Base-by-base conservation (phyloP, 2,329 filamentous ascomycete genomes). In the Ceratocystiopsis brevicomis region DNA sequence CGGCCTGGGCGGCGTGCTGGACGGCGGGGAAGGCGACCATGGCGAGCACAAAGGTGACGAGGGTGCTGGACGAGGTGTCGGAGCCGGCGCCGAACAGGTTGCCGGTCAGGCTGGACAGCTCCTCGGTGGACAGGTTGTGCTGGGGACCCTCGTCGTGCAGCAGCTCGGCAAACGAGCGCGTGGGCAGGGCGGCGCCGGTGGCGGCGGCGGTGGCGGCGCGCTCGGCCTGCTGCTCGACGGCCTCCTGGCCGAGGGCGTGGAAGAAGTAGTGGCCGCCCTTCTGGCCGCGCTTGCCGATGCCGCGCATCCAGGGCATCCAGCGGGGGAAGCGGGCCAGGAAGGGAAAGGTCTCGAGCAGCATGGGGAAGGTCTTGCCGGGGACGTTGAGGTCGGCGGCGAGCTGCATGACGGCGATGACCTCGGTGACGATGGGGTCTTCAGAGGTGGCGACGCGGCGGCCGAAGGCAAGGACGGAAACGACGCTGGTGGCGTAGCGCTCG, bases 321-420 rank as follows among this genome's bases (percentile, higher is more conserved):
- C 61, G 64, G 12, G 68, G 67, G 40, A 71, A 64, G 16, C 56
- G 61, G 17, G 67, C 62, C 13, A 69, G 58, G 35, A 62, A 53
- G 1, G 67, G 67, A 44, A 72, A 72, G 0, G 68, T 72, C 53
- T 73, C 69, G 59, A 74, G 62, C 25, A 75, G 54, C 67, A 67
- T 72, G 19, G 67, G 71, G 50, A 70, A 73, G 0, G 56, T 64
- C 52, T 70, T 70, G 10, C 66, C 66, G 0, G 67, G 62, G 39
- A 69, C 66, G 49, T 67, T 69, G 18, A 75, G 56, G 44, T 72
- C 69, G 2, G 69, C 71, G 1, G 71, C 69, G 43, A 69, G 61
- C 45, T 76, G 67, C 63, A 75, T 68, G 32, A 70, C 57, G 1
- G 68, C 65, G 45, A 75, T 68, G n/a, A 70, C 71, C 51, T 75